Base-by-base conservation (phyloP, 2,329 filamentous ascomycete genomes). In the Fusarium subglutinans region DNA sequence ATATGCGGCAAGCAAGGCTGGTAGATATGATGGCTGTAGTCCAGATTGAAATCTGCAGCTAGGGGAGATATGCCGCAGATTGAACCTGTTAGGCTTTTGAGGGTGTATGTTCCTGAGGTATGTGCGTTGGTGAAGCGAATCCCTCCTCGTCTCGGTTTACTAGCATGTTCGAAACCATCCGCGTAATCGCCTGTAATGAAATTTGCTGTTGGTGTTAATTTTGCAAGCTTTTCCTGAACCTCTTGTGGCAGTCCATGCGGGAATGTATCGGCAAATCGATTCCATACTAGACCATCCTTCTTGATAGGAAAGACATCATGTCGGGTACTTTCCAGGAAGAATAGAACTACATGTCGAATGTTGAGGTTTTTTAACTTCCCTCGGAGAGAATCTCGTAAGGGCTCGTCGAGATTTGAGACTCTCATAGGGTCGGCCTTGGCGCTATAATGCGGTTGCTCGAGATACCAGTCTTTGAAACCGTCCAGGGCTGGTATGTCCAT, bases 291-390 rank as follows among this genome's bases (percentile, higher is more conserved):
- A 9, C 81, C 82, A 6, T 79, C 75, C 57, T 83, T 82, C 30
- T 84, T 84, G 41, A 86, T 72, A 0, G 84, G 84, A 48, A 86
- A 86, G 3, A 86, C 79, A 50, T 86, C 84, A 8, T 82, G 81
- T 18, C 84, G 80, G 1, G 84, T 85, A 51, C 84, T 85, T 62
- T 86, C 84, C 14, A 86, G 77, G n/a, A 84, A 80, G n/a, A 86
- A 63, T 17, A 85, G 66, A 24, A 86, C 75, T 6, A 86, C 77
- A 63, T 86, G 84, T 53, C 83, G 83, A 47, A 86, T 82, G 13
- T 80, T 79, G 17, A 84, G 73, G 4, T 76, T 65, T 17, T 63
- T 38, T 6, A 82, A 60, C 43, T 73, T 76, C 15, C 69, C 66
- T 11, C 68, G 67, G 6, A 83, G 73, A 2, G 55, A 63, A 14